Percentiles rank a stretch among this genome's conserved stretches.
phyloP scores from a whole-genome alignment of 179 eudicot genomes.

The Beta macrorhiza region DNA sequence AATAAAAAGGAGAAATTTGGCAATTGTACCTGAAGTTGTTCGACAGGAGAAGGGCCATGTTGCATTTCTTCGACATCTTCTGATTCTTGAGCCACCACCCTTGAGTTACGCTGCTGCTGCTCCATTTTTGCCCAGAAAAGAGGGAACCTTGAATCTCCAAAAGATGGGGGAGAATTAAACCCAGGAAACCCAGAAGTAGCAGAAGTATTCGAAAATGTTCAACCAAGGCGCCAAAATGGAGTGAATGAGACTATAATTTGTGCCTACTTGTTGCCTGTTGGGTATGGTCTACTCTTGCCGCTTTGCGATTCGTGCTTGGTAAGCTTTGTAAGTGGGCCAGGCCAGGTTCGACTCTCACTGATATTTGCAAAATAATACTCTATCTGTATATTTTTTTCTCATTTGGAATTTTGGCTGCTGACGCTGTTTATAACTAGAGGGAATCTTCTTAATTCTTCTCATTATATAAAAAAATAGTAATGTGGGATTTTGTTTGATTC shows the following conservation, averaged over 20 bases:
- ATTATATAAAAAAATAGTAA: too few species aligned
- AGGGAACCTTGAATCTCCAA: not conserved
- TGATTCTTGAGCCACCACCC: conserved; percentile 37
- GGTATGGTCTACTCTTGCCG: not conserved
- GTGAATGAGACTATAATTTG: not conserved
- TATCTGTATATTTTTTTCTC: too few species aligned
- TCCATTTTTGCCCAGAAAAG: conserved; percentile 38
- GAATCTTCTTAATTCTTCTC: too few species aligned
- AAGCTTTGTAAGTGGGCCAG: conserved; percentile 8
- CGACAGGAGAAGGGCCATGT: conserved; percentile 85
- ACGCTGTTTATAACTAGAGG: too few species aligned
- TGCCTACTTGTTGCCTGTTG: not conserved
- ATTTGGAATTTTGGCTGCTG: too few species aligned
- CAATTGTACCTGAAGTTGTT: conserved; percentile 70
- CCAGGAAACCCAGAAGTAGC: not conserved
- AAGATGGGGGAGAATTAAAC: not conserved
- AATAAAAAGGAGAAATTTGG: not conserved
- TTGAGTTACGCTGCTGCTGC: conserved; percentile 56
- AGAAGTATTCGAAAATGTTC: conserved; percentile 13
- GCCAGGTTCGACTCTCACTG: too few species aligned
- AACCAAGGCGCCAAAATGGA: conserved; percentile 33
- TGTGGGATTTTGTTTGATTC: too few species aligned
- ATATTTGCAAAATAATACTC: too few species aligned
- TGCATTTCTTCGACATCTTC: conserved; percentile 62
- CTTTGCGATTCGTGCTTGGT: conserved; percentile 16